Conservation (phyloP, 2,329 filamentous ascomycete species). For the Pseudopithomyces maydicus region DNA sequence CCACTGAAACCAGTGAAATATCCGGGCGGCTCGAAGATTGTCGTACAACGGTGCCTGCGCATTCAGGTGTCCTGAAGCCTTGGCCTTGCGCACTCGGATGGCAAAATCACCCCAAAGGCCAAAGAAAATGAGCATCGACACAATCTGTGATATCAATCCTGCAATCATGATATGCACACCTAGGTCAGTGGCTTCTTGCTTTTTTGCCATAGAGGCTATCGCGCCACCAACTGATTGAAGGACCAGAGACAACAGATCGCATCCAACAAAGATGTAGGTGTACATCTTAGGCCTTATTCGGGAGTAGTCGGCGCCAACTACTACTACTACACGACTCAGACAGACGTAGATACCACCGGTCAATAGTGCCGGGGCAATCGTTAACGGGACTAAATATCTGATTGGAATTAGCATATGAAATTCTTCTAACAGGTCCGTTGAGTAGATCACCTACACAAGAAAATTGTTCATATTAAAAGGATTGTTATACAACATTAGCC, state of each 20-base stretch:
- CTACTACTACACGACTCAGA: conserved; percentile 59
- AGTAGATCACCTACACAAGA: conserved; percentile 49
- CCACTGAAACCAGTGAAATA: conserved; percentile 29
- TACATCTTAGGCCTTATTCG: conserved; percentile 46
- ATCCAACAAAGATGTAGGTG: conserved; percentile 62
- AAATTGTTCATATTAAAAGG: conserved; percentile 57
- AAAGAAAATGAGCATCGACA: conserved; percentile 56
- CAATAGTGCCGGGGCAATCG: conserved; percentile 60
- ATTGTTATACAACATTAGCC: conserved; percentile 57
- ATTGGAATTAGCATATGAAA: conserved; percentile 7
- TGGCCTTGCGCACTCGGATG: conserved; percentile 22
- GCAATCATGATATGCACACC: conserved; percentile 62
- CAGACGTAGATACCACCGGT: conserved; percentile 61
- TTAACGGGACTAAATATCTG: conserved; percentile 60
- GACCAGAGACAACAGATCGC: conserved; percentile 61
- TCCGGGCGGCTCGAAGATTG: conserved; percentile 16
- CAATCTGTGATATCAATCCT: conserved; percentile 61
- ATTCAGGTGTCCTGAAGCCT: conserved; percentile 19
- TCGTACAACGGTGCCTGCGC: conserved; percentile 29
- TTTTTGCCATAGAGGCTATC: conserved; percentile 57
- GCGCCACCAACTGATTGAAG: conserved; percentile 62
- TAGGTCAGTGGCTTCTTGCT: conserved; percentile 44
- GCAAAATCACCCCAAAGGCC: conserved; percentile 44
- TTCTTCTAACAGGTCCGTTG: neutral
- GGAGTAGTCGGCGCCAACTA: conserved; percentile 49